Base-by-base conservation (phyloP, 495 filamentous ascomycete species). In the Pseudotulostoma volvatum region DNA sequence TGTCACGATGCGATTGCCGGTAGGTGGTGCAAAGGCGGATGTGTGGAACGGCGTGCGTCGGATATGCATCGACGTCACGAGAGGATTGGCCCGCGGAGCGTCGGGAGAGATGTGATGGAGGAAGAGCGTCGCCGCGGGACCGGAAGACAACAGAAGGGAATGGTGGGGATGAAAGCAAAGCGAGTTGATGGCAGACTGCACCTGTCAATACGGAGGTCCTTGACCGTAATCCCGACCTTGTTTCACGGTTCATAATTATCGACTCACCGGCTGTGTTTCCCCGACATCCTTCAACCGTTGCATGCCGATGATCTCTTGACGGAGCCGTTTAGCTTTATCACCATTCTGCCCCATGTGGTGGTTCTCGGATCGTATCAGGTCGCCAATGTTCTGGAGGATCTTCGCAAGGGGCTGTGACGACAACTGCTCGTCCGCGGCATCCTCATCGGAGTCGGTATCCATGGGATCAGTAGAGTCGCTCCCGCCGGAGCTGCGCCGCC, bases 271-370 rank as follows among this genome's bases (percentile, higher is more conserved):
- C 46, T 74, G 71, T 9, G 54, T 51, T 36, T 64, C 68, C 33
- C 68, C 66, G 33, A 79, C 68, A 48, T 83, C 79, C 55, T 74
- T 76, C 39, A 73, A 53, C 37, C 79, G 68, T 37, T 74, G 81
- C 42, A 97, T 93, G 56, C 90, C 80, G 42, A 97, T 66, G 17
- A 84, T 76, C 54, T 92, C 88, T 20, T 88, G 79, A 25, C 81
- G 76, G 41, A 97, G 63, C 48, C 77, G 83, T 32, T 66, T 54
- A 47, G 68, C 67, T 50, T 74, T 67, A 5, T 51, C 51, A 41
- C 52, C 53, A 4, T 52, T 37, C 1, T 44, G 65, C 5, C 49
- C 49, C 20, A 56, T 46, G n/a, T n/a, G n/a, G n/a, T n/a, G n/a
- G 34, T 66, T 57, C 31, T 52, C 53, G 8, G 63, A 52, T 38